Conservation (phyloP, 371 early-diverging fungal genomes). For the Dinochytrium kinnereticum region DNA sequence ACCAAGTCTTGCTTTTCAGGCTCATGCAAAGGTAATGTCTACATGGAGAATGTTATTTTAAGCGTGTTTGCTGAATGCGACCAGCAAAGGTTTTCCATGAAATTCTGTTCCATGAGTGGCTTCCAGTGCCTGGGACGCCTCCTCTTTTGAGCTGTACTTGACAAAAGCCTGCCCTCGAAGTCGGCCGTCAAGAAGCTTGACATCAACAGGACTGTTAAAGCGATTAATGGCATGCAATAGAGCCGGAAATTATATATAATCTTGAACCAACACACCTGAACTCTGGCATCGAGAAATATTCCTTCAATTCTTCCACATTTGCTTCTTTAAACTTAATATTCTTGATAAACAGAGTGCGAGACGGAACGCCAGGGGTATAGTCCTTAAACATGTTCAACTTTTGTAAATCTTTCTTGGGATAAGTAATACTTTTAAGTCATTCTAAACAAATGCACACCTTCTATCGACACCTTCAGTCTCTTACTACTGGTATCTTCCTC, state of each 20-base stretch:
- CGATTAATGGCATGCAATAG: neutral
- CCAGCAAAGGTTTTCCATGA: neutral
- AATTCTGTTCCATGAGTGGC: neutral
- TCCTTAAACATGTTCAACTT: neutral
- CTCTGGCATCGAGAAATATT: neutral
- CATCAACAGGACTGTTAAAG: neutral
- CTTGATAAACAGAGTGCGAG: neutral
- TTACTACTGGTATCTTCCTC: neutral
- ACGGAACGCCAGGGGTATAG: neutral
- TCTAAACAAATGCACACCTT: neutral
- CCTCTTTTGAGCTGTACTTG: neutral
- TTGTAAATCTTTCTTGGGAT: neutral
- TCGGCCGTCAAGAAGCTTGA: neutral
- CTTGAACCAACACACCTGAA: neutral
- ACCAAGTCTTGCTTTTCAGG: too few species aligned
- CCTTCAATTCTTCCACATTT: neutral
- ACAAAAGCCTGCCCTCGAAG: neutral
- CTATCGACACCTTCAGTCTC: neutral
- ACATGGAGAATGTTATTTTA: too few species aligned
- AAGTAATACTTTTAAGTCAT: neutral
- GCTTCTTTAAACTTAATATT: neutral
- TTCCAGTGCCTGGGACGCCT: neutral
- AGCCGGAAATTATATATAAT: neutral
- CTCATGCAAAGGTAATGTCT: too few species aligned
- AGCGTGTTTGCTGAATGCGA: neutral